Percentiles rank a stretch among this genome's conserved stretches.
These are phyloP conservation scores for Prinsepia uniflora DNA, from an alignment of 306 rosid species.

Conservation along the genomic window DNA sequence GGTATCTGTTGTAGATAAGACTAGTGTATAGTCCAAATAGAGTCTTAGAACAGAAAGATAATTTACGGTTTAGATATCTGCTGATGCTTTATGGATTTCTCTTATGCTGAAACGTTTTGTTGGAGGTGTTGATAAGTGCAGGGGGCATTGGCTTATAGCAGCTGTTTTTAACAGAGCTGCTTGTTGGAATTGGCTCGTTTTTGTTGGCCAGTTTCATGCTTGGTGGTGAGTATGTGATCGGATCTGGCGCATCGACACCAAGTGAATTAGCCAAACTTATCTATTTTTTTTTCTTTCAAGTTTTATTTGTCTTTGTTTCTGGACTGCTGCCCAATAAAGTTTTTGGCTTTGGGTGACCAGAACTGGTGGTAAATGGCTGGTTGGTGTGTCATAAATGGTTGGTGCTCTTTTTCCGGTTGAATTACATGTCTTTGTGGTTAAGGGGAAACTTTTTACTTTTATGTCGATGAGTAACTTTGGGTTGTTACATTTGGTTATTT, in stretches of 20 bases:
- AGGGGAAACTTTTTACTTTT: background rate
- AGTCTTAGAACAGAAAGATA: slow-evolving; percentile 25
- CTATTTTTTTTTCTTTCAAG: background rate
- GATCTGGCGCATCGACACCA: background rate
- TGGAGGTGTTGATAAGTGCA: slow-evolving; percentile 31
- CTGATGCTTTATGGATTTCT: slow-evolving; percentile 29
- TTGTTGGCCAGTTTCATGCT: slow-evolving; percentile 52
- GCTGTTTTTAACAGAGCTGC: slow-evolving; percentile 45
- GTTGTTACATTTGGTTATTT: too few relatives aligned
- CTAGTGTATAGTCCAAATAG: slow-evolving; percentile 37
- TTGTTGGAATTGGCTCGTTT: slow-evolving; percentile 58
- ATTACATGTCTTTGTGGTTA: background rate
- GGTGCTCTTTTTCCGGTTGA: background rate
- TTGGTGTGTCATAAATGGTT: background rate
- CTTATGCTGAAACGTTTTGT: slow-evolving; percentile 23
- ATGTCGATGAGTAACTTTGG: too few relatives aligned
- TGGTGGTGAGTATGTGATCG: slow-evolving; percentile 10
- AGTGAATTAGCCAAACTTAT: slow-evolving; percentile 25
- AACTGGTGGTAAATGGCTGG: slow-evolving; percentile 7
- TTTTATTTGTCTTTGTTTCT: background rate
- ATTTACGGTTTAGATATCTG: slow-evolving; percentile 18
- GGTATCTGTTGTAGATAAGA: slow-evolving; percentile 29
- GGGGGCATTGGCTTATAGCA: slow-evolving; percentile 26
- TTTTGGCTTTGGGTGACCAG: slow-evolving; percentile 47
- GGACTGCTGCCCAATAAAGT: slow-evolving; percentile 41